Evolutionary conservation across 2,329 filamentous ascomycete genomes (phyloP), one percentile per base, ranked within the genome.

Genomic region (Pseudogymnoascus sp.): DNA sequence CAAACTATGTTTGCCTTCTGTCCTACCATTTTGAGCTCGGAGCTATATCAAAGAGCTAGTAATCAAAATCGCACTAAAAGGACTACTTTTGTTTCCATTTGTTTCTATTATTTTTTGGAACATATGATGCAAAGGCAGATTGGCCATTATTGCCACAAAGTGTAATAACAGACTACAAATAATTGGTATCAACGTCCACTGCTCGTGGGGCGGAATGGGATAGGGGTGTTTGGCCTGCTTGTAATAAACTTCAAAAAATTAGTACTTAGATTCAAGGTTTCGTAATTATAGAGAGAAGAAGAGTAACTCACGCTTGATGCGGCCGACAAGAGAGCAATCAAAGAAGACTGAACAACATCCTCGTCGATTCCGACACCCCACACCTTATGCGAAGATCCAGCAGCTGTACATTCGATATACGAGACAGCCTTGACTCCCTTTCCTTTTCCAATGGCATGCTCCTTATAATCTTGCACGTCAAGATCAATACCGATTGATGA

Each of bases 291-390:
- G 10, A 28, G 21, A 50, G 25, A 21, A 37, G 46, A 60, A 34
- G 56, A 68, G 60, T 64, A 65, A 83, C 89, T 84, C 80, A 96
- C 91, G 72, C 89, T 93, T 75, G 87, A 90, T 62, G 93, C 92
- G 60, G 92, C 93, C 69, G 88, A 89, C 74, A 96, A 79, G 69
- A 96, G 80, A 64, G 93, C 93, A 74, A 92, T 89, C 72, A 97
- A 83, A 75, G 89, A 93, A 70, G 90, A 92, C 75, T 96, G 90
- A 18, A 96, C 91, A 65, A 96, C 91, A 79, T 96, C 93, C 74
- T 93, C 89, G 74, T 97, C 91, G 69, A 97, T 90, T 36, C 91
- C 92, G 5, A 96, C 89, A 69, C 92, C 92, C 91, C 92, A 96
- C 2, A 96, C 89, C 71, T 85, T 89, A 70, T 90, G 81, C 62